Conservation (phyloP, 768 basidiomycete species). For the Rickenella mellea region DNA sequence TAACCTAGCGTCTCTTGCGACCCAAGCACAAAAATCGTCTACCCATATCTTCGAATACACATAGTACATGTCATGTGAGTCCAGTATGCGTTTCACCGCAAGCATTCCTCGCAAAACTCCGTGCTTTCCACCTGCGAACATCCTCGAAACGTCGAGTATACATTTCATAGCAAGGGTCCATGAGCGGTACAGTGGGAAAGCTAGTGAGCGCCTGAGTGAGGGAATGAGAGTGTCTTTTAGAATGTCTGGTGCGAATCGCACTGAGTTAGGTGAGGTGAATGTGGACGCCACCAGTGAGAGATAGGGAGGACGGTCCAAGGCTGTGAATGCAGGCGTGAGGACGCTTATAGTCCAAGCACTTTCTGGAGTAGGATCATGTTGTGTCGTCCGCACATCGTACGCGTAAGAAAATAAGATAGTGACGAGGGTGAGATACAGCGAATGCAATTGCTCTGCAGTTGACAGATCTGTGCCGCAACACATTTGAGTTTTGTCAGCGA, state of each 20-base stretch:
- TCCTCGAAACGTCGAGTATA: slow-evolving; percentile 46
- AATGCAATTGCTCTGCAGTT: slow-evolving; percentile 42
- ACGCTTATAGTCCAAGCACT: slow-evolving; percentile 80
- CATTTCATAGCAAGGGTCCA: slow-evolving; percentile 67
- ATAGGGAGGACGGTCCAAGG: slow-evolving; percentile 65
- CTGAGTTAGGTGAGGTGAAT: slow-evolving; percentile 38
- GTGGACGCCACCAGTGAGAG: slow-evolving; percentile 1
- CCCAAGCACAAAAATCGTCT: slow-evolving; percentile 80
- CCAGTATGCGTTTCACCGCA: slow-evolving; percentile 63
- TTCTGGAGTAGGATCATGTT: slow-evolving; percentile 75
- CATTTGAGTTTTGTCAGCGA: background rate
- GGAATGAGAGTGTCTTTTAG: slow-evolving; percentile 42
- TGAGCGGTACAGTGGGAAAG: slow-evolving; percentile 75
- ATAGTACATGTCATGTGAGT: slow-evolving; percentile 80
- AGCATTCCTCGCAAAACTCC: slow-evolving; percentile 56
- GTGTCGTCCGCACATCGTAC: slow-evolving; percentile 73
- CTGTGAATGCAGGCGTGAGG: slow-evolving; percentile 72
- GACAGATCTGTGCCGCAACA: slow-evolving; percentile 43
- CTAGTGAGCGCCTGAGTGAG: slow-evolving; percentile 66
- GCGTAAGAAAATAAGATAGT: slow-evolving; percentile 71
- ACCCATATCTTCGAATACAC: slow-evolving; percentile 85
- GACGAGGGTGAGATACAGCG: slow-evolving; percentile 59
- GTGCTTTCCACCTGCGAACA: slow-evolving; percentile 54
- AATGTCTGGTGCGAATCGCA: too few species aligned
- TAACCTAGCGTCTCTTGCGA: slow-evolving; percentile 60